Conservation (phyloP, 2,329 filamentous ascomycete genomes). For the Aspergillus sp. region DNA sequence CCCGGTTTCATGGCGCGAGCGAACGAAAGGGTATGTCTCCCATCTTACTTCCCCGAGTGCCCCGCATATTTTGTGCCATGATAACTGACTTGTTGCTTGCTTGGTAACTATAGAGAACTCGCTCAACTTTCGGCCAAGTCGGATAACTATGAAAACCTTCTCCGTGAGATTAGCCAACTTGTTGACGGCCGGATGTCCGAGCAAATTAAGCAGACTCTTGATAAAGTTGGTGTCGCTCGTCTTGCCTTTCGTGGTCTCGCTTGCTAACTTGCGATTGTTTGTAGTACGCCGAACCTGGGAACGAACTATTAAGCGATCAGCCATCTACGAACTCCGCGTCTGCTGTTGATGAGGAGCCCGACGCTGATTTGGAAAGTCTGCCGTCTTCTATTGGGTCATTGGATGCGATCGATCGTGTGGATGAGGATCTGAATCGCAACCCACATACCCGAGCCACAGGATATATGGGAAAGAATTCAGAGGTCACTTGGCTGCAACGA, state of each 20-base stretch:
- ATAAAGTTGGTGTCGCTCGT: slow-evolving; percentile 31
- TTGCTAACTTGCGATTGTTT: neutral
- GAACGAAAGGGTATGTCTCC: slow-evolving; percentile 34
- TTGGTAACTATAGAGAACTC: slow-evolving; percentile 27
- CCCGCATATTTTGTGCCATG: neutral
- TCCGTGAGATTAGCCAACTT: slow-evolving; percentile 36
- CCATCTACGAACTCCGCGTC: slow-evolving; percentile 30
- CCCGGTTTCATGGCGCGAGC: slow-evolving; percentile 39
- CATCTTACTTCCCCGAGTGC: neutral
- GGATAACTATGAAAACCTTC: slow-evolving; percentile 40
- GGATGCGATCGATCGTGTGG: slow-evolving; percentile 46
- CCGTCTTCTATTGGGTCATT: slow-evolving; percentile 43
- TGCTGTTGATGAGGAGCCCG: slow-evolving; percentile 28
- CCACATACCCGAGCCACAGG: slow-evolving; percentile 39
- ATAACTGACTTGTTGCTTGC: slow-evolving; percentile 9
- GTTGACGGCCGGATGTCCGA: slow-evolving; percentile 36
- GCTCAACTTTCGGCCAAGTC: slow-evolving; percentile 33
- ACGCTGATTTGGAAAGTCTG: slow-evolving; percentile 27
- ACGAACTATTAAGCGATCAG: slow-evolving; percentile 23
- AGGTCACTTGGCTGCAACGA: slow-evolving; percentile 48
- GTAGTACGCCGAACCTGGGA: slow-evolving; percentile 23
- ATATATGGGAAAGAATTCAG: slow-evolving; percentile 49
- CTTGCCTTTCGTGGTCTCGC: neutral
- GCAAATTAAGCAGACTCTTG: slow-evolving; percentile 37
- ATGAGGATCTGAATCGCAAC: slow-evolving; percentile 44